Evolutionary conservation across 192 early-diverging fungal species (phyloP).

Genomic region (Coemansia sp.): DNA sequence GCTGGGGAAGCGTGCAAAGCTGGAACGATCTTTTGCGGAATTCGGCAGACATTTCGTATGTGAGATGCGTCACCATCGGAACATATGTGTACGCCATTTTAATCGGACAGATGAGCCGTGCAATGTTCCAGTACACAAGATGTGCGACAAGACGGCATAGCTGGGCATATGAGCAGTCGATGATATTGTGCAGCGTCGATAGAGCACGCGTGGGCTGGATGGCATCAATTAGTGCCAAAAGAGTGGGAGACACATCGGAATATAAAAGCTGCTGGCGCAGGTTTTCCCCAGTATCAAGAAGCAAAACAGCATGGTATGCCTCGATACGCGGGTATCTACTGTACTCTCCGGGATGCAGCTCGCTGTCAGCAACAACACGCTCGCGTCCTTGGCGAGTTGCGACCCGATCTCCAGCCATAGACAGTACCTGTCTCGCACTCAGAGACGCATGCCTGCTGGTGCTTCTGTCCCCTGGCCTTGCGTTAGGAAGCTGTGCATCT

Average conservation of each 20-base stretch:
- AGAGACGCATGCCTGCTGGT: background rate
- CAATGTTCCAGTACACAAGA: constrained; percentile 90
- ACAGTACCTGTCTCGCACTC: constrained; percentile 4
- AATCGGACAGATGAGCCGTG: constrained; percentile 85
- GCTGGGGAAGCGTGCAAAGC: constrained; percentile 33
- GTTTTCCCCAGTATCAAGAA: constrained; percentile 80
- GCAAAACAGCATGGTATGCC: constrained; percentile 84
- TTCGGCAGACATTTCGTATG: constrained; percentile 12
- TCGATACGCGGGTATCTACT: constrained; percentile 67
- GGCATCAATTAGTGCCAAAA: constrained; percentile 67
- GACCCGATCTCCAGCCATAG: constrained; percentile 14
- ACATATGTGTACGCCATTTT: constrained; percentile 76
- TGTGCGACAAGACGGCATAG: constrained; percentile 88
- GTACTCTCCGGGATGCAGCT: constrained; percentile 58
- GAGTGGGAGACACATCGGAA: constrained; percentile 81
- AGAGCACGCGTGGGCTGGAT: constrained; percentile 51
- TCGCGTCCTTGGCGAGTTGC: constrained; percentile 17
- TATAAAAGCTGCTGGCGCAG: constrained; percentile 75
- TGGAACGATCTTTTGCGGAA: constrained; percentile 18
- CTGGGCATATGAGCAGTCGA: constrained; percentile 94
- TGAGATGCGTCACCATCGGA: constrained; percentile 2
- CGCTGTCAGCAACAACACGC: constrained; percentile 53
- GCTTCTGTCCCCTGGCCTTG: constrained; percentile 1
- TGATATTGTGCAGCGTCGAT: constrained; percentile 71
- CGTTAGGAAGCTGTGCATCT: constrained; percentile 1